Conservation (phyloP, 805 yeast genomes). For the Candida insectalens region DNA sequence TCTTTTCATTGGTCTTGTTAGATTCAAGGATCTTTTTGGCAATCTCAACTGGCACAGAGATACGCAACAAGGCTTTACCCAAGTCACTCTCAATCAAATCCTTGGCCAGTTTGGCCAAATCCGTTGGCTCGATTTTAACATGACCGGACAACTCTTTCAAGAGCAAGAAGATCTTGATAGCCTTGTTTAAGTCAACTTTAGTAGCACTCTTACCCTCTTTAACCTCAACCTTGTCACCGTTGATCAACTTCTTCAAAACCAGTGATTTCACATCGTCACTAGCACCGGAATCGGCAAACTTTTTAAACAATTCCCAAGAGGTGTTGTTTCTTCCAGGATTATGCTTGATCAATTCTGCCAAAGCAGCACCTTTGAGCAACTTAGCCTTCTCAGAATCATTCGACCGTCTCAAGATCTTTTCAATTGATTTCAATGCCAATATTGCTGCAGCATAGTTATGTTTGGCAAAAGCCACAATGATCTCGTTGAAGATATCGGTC, state of each 20-base stretch:
- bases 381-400: constrained; percentile 1
- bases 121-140: constrained; percentile 5
- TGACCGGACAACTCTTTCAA: constrained; percentile 9
- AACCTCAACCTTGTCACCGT: constrained; percentile 16
- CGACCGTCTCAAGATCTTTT: neutral
- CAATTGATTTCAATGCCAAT: constrained; percentile 3
- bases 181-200: constrained; percentile 8
- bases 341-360: constrained; percentile 18
- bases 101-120: constrained; percentile 7
- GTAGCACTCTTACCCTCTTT: constrained; percentile 15
- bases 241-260: constrained; percentile 13
- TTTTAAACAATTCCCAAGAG: constrained; percentile 22
- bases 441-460: constrained; percentile 19
- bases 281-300: constrained; percentile 4
- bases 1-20: neutral
- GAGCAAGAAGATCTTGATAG: constrained; percentile 8
- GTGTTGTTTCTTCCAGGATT: constrained; percentile 28
- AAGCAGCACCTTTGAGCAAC: constrained; percentile 8
- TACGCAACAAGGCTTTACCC: constrained; percentile 7
- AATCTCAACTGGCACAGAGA: constrained; percentile 8
- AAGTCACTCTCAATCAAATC: constrained; percentile 13
- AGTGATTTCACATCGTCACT: constrained; percentile 7
- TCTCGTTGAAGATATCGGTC: constrained; percentile 12
- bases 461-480: constrained; percentile 16
- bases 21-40: constrained; percentile 5